A percentile compares a stretch with the other conserved stretches of the same genome.
These are phyloP conservation scores for Calonectria honghensis DNA, from an alignment of 2,329 filamentous ascomycete genomes.

Conservation along the genomic window DNA sequence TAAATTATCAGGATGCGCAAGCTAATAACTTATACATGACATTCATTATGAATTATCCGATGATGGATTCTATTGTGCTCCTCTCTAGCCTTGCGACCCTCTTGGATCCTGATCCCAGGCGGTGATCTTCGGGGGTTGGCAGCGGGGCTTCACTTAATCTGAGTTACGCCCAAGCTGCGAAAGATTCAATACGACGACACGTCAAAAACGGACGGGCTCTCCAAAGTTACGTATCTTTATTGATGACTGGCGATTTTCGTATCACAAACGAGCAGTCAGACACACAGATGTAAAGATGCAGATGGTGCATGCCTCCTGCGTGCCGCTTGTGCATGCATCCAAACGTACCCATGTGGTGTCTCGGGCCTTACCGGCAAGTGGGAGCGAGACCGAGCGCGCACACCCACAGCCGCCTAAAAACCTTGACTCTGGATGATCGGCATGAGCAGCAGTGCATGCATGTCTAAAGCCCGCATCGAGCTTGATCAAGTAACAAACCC, in stretches of 20 bases:
- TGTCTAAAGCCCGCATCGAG: constrained; percentile 5
- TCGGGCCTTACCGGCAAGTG: background rate
- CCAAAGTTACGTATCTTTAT: background rate
- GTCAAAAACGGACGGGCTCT: background rate
- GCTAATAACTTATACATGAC: background rate
- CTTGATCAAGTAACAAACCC: background rate
- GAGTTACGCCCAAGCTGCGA: background rate
- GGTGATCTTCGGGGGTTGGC: constrained; percentile 10
- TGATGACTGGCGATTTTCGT: background rate
- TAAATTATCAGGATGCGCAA: no score
- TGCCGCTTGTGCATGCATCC: background rate
- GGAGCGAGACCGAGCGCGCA: background rate
- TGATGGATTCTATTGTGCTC: background rate
- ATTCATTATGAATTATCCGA: background rate
- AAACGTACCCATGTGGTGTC: background rate
- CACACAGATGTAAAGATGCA: background rate
- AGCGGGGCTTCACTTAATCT: constrained; percentile 1
- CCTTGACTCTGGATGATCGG: background rate
- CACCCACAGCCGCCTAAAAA: background rate
- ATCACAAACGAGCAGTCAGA: background rate
- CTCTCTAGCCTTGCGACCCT: constrained; percentile 2
- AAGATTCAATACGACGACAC: background rate
- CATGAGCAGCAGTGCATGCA: constrained; percentile 5
- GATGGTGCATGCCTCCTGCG: background rate
- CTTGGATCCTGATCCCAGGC: constrained; percentile 14